Evolutionary conservation across 257 asterid species (phyloP).

Genomic region (Solanum stenotomum): DNA sequence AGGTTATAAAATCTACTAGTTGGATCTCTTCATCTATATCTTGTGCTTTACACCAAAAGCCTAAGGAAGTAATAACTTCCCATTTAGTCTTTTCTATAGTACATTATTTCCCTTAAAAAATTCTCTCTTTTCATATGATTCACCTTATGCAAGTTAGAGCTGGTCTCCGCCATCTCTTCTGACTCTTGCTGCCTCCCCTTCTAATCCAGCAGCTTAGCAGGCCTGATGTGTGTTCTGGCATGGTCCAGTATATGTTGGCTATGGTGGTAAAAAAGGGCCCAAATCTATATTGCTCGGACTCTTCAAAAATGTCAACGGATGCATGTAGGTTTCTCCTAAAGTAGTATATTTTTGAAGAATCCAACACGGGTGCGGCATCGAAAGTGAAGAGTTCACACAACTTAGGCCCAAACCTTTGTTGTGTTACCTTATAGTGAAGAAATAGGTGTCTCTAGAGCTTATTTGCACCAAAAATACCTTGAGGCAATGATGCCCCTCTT

Average conservation of each 20-base stretch:
- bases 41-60: neutral
- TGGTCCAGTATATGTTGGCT: neutral
- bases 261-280: neutral
- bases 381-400: neutral
- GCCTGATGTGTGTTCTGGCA: neutral
- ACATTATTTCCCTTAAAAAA: neutral
- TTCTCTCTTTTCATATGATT: neutral
- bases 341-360: no score
- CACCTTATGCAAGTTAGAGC: neutral
- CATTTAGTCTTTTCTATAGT: neutral
- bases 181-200: neutral
- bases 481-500: neutral
- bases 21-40: neutral
- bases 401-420: neutral
- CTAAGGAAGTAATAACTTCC: neutral
- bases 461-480: neutral
- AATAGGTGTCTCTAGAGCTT: neutral
- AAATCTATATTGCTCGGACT: neutral
- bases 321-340: no score
- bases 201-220: neutral
- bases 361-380: no score
- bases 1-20: neutral
- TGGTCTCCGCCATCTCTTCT: neutral
- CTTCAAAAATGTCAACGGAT: neutral
- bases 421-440: neutral